Evolutionary conservation across 352 stramenopile genomes (phyloP).

Genomic region (Phytopythium aichiense): DNA sequence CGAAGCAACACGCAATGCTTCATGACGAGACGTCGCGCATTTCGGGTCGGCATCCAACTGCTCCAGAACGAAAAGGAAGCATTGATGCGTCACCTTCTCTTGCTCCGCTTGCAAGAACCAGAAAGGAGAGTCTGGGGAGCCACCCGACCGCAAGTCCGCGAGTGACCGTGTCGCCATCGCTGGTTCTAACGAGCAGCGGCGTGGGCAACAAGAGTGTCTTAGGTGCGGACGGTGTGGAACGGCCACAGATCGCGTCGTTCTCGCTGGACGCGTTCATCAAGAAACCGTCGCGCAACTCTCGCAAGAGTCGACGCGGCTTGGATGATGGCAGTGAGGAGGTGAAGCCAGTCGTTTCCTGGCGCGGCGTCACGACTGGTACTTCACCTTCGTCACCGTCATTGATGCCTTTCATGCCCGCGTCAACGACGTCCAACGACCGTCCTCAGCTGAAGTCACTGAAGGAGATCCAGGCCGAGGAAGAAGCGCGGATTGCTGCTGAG

Average conservation of each 20-base stretch:
- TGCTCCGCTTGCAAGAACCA: conserved; percentile 11
- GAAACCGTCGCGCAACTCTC: conserved; percentile 28
- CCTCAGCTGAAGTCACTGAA: conserved; percentile 35
- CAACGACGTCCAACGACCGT: background rate
- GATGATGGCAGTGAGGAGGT: conserved; percentile 5
- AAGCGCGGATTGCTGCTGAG: conserved; percentile 30
- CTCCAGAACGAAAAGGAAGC: conserved; percentile 27
- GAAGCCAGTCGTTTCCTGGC: conserved; percentile 2
- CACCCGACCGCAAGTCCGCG: conserved; percentile 28
- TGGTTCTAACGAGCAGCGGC: background rate
- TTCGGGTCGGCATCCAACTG: background rate
- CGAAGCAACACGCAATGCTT: background rate
- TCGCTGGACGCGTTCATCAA: conserved; percentile 67
- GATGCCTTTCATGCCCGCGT: background rate
- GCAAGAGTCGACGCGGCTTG: conserved; percentile 12
- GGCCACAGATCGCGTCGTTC: conserved; percentile 43
- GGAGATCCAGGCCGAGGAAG: conserved; percentile 67
- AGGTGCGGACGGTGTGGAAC: conserved; percentile 42
- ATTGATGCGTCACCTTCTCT: conserved; percentile 11
- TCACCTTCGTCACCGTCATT: conserved; percentile 3
- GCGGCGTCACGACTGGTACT: background rate
- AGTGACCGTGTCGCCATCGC: conserved; percentile 19
- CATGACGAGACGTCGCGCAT: background rate
- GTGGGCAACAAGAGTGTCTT: conserved; percentile 32
- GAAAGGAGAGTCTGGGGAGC: conserved; percentile 23